Evolutionary conservation across 345 rosid genomes (phyloP).

Genomic region (Clausena lansium): DNA sequence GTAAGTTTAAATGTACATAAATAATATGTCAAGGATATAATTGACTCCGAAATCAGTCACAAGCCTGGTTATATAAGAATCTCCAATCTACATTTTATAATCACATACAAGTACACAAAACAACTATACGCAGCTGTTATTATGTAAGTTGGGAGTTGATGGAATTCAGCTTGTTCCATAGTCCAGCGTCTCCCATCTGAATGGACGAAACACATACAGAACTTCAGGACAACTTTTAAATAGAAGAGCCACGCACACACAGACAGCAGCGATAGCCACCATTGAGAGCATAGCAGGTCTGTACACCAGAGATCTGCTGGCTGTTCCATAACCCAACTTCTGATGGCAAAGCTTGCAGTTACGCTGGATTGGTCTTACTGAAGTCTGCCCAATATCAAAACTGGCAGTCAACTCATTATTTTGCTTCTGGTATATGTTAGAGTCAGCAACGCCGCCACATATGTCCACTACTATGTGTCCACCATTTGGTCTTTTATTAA

Average conservation of each 20-base stretch:
- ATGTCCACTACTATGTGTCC: conserved; percentile 52
- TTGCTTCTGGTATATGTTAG: conserved; percentile 39
- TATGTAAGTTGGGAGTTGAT: conserved; percentile 13
- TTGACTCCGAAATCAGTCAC: conserved; percentile 26
- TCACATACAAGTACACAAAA: conserved; percentile 28
- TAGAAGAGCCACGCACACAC: conserved; percentile 94
- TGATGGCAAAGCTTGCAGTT: conserved; percentile 72
- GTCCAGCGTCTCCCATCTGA: conserved; percentile 94
- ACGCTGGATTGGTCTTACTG: conserved; percentile 20
- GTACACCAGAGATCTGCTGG: conserved; percentile 61
- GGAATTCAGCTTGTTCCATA: conserved; percentile 71
- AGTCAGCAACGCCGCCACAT: conserved; percentile 30
- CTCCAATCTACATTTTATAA: conserved; percentile 39
- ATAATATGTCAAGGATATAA: conserved; percentile 20
- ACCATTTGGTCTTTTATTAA: conserved; percentile 43
- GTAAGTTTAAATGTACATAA: not conserved
- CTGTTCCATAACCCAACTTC: conserved; percentile 49
- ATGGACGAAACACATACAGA: conserved; percentile 79
- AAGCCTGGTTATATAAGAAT: conserved; percentile 29
- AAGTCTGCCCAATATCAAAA: conserved; percentile 56
- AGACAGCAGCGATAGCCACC: conserved; percentile 96
- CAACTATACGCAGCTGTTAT: conserved; percentile 15
- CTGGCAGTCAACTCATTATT: conserved; percentile 33
- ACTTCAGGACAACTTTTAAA: conserved; percentile 98
- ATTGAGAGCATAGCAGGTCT: conserved; percentile 96